Conservation (phyloP, 768 basidiomycete genomes). For the Boletus coccyginus region DNA sequence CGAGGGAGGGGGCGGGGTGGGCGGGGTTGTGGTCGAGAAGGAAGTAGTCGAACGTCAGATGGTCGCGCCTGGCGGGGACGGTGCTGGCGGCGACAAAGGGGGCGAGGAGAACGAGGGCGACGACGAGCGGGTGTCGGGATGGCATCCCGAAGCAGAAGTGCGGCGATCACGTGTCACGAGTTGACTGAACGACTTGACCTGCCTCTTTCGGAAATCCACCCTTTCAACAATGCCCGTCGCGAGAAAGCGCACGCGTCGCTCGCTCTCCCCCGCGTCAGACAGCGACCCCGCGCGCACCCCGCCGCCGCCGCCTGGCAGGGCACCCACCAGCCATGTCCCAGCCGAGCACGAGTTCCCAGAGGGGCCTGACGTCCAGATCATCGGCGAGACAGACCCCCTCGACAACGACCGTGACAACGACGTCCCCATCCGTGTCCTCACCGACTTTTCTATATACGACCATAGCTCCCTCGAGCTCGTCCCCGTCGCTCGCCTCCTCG, state of each 20-base stretch:
- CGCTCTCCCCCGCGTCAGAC: slow-evolving; percentile 15
- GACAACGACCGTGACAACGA: slow-evolving; percentile 31
- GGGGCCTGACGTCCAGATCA: slow-evolving; percentile 39
- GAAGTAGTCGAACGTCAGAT: slow-evolving; percentile 80
- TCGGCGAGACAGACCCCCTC: slow-evolving; percentile 39
- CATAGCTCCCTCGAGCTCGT: slow-evolving; percentile 36
- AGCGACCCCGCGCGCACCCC: slow-evolving; percentile 16
- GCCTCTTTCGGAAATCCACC: background rate
- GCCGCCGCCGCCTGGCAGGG: slow-evolving; percentile 6
- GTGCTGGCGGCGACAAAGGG: background rate
- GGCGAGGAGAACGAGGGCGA: slow-evolving; percentile 7
- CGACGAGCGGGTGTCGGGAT: slow-evolving; percentile 7
- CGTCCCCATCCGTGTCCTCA: slow-evolving; percentile 56
- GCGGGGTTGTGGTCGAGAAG: slow-evolving; percentile 63
- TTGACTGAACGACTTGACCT: background rate
- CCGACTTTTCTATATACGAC: slow-evolving; percentile 54
- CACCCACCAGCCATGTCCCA: slow-evolving; percentile 13
- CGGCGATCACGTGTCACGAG: slow-evolving; percentile 11
- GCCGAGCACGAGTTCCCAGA: slow-evolving; percentile 37
- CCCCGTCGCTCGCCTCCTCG: slow-evolving; percentile 38
- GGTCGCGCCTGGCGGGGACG: slow-evolving; percentile 40
- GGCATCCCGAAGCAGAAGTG: slow-evolving; percentile 7
- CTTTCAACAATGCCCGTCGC: slow-evolving; percentile 18
- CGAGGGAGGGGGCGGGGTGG: slow-evolving; percentile 50
- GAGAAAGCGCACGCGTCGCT: slow-evolving; percentile 27